Base-by-base conservation (phyloP, 1,284 basidiomycete species). In the Ganoderma sinense region DNA sequence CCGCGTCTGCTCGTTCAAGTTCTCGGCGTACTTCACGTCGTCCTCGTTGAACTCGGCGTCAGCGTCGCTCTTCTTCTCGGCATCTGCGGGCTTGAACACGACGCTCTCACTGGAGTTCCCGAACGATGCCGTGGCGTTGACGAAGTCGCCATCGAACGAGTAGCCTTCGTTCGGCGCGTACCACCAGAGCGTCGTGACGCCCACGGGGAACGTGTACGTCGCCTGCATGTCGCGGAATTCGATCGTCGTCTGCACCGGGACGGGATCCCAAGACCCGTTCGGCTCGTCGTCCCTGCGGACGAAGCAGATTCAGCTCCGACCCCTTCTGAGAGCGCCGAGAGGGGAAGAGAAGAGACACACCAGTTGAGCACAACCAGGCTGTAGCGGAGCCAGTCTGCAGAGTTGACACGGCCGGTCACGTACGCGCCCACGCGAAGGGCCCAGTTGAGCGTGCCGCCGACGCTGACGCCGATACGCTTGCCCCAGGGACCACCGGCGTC, bases 321-420 rank as follows among this genome's bases (percentile, higher is more conserved):
- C 0, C 36, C 36, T 11, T 39, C 3, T 14, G 5, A 11, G 45
- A 31, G 55, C 45, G 31, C 8, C 18, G 73, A 80, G 20, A 31
- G n/a, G 56, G 56, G 4, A 36, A 29, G 39, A 26, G 26, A 39
- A 8, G n/a, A 10, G 10, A 72, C 79, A 26, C 63, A 82, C 82
- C 82, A 83, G 78, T 93, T 93, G 68, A 93, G 74, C 2, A 93
- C 92, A 20, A 93, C 91, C 45, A 93, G 78, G 3, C 89, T 89
- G 78, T 92, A 93, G 33, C 89, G 84, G 55, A 83, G 76, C 88
- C 86, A 91, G 74, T 93, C 91, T 2, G 81, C 78, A 3, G 88
- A 79, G 26, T 81, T 87, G 1, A 81, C 82, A 10, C 92, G 85
- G 2, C 80, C 79, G 0, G 91, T 93, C 26, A 91, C 87, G 71